Base-by-base conservation (phyloP, 495 filamentous ascomycete genomes). In the Barbatosphaeria neglecta region DNA sequence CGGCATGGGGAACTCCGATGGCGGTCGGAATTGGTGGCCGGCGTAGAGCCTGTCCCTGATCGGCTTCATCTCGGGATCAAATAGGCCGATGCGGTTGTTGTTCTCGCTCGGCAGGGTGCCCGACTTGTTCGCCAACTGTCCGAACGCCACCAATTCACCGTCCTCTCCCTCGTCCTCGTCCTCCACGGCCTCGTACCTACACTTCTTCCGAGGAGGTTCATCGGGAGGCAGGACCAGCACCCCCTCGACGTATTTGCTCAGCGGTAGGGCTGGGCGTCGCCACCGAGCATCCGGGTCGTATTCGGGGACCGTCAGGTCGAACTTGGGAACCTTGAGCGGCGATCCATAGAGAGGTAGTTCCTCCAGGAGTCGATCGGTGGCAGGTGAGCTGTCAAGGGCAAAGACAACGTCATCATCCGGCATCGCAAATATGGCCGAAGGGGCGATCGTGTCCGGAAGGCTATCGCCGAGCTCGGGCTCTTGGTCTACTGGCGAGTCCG, bases 11-110 rank as follows among this genome's bases (percentile, higher is more conserved):
- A 86, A 76, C 60, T 96, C 90, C 5, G 82, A 83, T 11, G 92
- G 92, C n/a, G 90, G 90, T 47, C 88, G 74, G 64, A 97, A 96
- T 42, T 88, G 82, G 61, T 95, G 89, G 4, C 83, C 82, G n/a
- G 87, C 87, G 55, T 95, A 87, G 13, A 97, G 80, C 8, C 92
- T 79, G 54, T 95, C 90, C 44, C 90, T 79, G 22, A 94, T 87
- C 41, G 79, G 76, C 60, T 90, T 93, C 68, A 90, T 92, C 47
- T 95, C 87, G 0, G 88, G 83, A 40, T 78, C 77, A 67, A 97
- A 98, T 7, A 98, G 69, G 2, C 89, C 90, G 49, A 95, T 85
- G 46, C 84, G 75, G 2, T 75, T 79, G 53, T 83, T 79, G 53
- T 83, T 81, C 54, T 86, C 84, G 8, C 90, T 83, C 4, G 86